A percentile compares a stretch with the other conserved stretches of the same genome.
Conservation (phyloP, 441 rosid species). For the California macrophylla region DNA sequence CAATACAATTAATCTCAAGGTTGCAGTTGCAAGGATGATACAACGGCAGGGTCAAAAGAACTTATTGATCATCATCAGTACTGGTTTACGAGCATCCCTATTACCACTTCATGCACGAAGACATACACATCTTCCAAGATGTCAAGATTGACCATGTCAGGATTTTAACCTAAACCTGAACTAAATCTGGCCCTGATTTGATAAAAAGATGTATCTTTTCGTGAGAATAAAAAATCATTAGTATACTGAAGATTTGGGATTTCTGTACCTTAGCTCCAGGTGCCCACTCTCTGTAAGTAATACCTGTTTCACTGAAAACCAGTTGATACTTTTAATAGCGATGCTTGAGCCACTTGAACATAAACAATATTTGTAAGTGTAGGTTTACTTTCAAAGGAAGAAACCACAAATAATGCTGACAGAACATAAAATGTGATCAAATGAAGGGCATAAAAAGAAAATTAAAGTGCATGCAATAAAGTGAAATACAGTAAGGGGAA, state of each 20-base stretch:
- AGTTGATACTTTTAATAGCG: slow-evolving; percentile 28
- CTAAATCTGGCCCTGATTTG: neutral
- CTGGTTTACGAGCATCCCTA: neutral
- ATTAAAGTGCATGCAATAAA: neutral
- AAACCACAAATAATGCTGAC: neutral
- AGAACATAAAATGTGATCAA: neutral
- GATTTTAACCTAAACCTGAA: slow-evolving; percentile 12
- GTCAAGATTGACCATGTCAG: slow-evolving; percentile 2
- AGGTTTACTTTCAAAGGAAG: neutral
- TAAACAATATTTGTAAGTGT: slow-evolving; percentile 4
- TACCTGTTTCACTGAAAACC: slow-evolving; percentile 65
- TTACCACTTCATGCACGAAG: neutral
- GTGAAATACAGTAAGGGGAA: neutral
- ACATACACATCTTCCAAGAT: neutral
- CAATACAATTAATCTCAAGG: neutral
- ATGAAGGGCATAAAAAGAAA: neutral
- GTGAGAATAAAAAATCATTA: neutral
- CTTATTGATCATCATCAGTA: neutral
- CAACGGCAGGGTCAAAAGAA: neutral
- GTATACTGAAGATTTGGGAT: neutral
- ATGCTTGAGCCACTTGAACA: slow-evolving; percentile 22
- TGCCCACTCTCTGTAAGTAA: slow-evolving; percentile 96
- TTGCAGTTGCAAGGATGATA: neutral
- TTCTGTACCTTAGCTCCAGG: slow-evolving; percentile 90
- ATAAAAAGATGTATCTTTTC: neutral